These are phyloP conservation scores for Butyriboletus loyo DNA, from an alignment of 768 basidiomycete genomes.

Conservation along the genomic window DNA sequence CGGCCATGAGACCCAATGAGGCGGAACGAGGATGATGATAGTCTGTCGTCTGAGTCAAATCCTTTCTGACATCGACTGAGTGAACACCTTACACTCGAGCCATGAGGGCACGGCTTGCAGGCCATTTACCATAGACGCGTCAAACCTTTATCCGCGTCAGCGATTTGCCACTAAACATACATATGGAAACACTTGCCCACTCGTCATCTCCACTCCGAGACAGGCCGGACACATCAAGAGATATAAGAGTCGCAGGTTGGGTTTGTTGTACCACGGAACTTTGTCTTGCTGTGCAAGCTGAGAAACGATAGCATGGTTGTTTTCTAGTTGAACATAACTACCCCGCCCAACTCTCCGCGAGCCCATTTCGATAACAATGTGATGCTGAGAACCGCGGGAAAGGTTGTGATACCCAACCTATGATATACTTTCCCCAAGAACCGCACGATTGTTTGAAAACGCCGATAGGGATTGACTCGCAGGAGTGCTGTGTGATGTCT, in stretches of 20 bases:
- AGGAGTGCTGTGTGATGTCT: background rate
- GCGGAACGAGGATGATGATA: constrained; percentile 53
- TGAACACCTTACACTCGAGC: constrained; percentile 44
- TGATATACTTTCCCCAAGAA: background rate
- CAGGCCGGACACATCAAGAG: constrained; percentile 48
- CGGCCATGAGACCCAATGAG: constrained; percentile 30
- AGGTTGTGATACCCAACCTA: background rate
- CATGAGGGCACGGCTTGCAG: constrained; percentile 58
- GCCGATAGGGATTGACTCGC: background rate
- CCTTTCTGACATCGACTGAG: background rate
- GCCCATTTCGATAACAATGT: constrained; percentile 2
- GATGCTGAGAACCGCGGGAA: too few relatives aligned
- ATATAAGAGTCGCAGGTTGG: constrained; percentile 54
- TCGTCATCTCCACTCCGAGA: constrained; percentile 20
- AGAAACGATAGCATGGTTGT: constrained; percentile 13
- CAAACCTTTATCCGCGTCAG: constrained; percentile 13
- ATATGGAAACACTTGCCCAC: constrained; percentile 8
- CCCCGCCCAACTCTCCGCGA: background rate
- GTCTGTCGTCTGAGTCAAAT: constrained; percentile 33
- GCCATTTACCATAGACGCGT: constrained; percentile 61
- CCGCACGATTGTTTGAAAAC: background rate
- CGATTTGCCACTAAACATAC: background rate
- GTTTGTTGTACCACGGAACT: constrained; percentile 61
- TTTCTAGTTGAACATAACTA: background rate
- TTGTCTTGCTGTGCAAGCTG: constrained; percentile 39